Conservation (phyloP, 2,329 filamentous ascomycete genomes). For the Endoconidiophora polonica region DNA sequence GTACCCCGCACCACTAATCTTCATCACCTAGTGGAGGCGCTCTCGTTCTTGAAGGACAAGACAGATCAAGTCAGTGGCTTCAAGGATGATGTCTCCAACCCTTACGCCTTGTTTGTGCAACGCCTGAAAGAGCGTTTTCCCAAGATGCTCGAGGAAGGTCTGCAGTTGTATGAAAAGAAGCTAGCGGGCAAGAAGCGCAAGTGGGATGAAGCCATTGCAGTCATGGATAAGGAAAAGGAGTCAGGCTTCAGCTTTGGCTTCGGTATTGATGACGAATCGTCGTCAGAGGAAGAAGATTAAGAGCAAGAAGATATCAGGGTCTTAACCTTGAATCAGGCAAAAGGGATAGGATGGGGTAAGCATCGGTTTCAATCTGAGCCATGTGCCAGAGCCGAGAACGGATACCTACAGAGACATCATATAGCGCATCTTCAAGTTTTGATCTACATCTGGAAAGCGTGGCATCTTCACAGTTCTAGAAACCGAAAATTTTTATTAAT, state of each 20-base stretch:
- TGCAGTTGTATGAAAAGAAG: slow-evolving; percentile 46
- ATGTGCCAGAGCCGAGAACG: background rate
- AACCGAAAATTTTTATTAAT: too few species aligned
- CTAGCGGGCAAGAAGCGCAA: slow-evolving; percentile 55
- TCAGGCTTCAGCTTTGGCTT: slow-evolving; percentile 39
- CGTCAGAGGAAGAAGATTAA: slow-evolving; percentile 10
- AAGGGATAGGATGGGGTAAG: too few species aligned
- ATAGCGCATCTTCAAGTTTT: background rate
- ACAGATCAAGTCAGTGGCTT: slow-evolving; percentile 81
- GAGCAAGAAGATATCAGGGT: background rate
- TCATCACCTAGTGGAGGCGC: slow-evolving; percentile 51
- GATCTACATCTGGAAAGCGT: too few species aligned
- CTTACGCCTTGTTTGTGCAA: slow-evolving; percentile 58
- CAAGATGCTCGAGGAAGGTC: slow-evolving; percentile 46
- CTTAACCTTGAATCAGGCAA: too few species aligned
- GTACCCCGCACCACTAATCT: slow-evolving; percentile 46
- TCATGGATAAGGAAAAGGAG: slow-evolving; percentile 17
- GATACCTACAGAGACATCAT: background rate
- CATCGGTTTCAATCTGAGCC: background rate
- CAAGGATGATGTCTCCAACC: slow-evolving; percentile 49
- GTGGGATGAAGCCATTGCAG: slow-evolving; percentile 60
- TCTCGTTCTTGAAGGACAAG: slow-evolving; percentile 69
- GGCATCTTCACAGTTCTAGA: too few species aligned
- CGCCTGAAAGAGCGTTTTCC: slow-evolving; percentile 48
- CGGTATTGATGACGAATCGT: slow-evolving; percentile 26